phyloP scores from a whole-genome alignment of 441 rosid genomes.

The Pelargonium fulgidum region DNA sequence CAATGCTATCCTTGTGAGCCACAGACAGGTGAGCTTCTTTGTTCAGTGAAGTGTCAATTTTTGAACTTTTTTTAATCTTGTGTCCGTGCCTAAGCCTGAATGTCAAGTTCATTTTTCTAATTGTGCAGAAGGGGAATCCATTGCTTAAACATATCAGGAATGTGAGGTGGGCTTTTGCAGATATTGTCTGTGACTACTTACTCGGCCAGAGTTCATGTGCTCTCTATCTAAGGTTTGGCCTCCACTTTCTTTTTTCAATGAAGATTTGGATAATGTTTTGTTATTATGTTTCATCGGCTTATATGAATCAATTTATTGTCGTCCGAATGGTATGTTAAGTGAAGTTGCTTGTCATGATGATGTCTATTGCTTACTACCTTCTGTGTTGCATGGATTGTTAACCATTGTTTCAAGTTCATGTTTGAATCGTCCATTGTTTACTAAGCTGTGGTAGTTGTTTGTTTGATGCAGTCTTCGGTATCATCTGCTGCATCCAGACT shows the following conservation, averaged over 20 bases:
- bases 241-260: conserved; percentile 8
- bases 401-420: not conserved
- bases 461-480: conserved; percentile 63
- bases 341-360: not conserved
- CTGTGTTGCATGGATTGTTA: not conserved
- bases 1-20: conserved; percentile 82
- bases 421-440: not conserved
- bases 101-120: not conserved
- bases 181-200: conserved; percentile 70
- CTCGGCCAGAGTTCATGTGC: conserved; percentile 85
- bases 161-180: conserved; percentile 79
- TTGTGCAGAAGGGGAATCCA: conserved; percentile 86
- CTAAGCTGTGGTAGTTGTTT: not conserved
- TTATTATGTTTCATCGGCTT: not conserved
- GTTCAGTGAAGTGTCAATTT: not conserved
- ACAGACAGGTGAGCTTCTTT: conserved; percentile 58
- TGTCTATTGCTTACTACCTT: not conserved
- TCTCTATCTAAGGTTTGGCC: conserved; percentile 68
- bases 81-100: not conserved
- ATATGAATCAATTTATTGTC: not conserved
- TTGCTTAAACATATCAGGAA: conserved; percentile 83
- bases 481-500: conserved; percentile 88
- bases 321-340: not conserved
- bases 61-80: not conserved
- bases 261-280: not conserved